phyloP scores from a whole-genome alignment of 78 protist genomes.

The Bigelowiella natans region DNA sequence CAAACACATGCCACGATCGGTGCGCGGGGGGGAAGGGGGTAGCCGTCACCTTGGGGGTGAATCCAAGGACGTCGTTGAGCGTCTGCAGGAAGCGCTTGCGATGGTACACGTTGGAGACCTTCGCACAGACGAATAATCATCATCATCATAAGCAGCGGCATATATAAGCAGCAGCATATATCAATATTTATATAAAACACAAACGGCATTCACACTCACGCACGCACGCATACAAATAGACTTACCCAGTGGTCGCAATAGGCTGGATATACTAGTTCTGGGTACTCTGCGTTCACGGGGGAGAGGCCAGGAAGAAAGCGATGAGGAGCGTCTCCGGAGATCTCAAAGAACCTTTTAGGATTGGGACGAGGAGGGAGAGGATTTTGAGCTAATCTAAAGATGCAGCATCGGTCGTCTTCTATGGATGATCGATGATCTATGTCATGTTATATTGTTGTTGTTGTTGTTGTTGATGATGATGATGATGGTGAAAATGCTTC shows the following conservation, averaged over 20 bases:
- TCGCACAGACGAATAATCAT: not conserved
- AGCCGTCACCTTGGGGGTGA: slow-evolving; percentile 20
- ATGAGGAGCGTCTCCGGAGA: not conserved
- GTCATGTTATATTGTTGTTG: not conserved
- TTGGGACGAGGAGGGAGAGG: not conserved
- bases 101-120: slow-evolving; percentile 26
- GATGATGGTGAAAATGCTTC: not conserved
- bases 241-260: not conserved
- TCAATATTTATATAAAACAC: not conserved
- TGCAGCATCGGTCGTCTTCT: not conserved
- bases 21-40: too few relatives aligned
- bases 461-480: not conserved
- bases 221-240: not conserved
- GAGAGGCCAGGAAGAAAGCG: not conserved
- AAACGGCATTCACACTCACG: not conserved
- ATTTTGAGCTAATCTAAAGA: not conserved
- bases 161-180: not conserved
- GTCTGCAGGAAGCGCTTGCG: slow-evolving; percentile 18
- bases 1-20: too few relatives aligned
- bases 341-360: not conserved
- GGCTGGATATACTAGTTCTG: not conserved
- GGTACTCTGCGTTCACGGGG: not conserved
- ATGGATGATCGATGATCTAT: not conserved
- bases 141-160: not conserved
- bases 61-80: slow-evolving; percentile 16